These are phyloP conservation scores for Bothriochloa decipiens DNA, from an alignment of 176 grass and related monocot genomes.

Conservation along the genomic window DNA sequence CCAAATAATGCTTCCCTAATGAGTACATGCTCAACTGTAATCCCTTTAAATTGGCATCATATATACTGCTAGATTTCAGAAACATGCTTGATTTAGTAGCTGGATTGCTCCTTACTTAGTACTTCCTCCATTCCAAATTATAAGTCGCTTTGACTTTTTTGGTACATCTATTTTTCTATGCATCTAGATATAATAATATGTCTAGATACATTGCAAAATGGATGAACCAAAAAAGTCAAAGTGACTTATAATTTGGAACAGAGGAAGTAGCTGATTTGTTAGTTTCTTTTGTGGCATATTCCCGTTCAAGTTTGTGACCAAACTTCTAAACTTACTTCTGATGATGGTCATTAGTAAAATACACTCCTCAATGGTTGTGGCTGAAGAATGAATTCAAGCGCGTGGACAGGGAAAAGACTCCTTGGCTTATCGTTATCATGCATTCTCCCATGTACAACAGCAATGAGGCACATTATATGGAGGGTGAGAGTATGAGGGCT, in stretches of 20 bases:
- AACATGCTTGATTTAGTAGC: background rate
- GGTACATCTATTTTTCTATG: too few relatives aligned
- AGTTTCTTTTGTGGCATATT: background rate
- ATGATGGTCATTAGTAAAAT: slow-evolving; percentile 70
- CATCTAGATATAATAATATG: too few relatives aligned
- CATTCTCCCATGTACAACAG: slow-evolving; percentile 91
- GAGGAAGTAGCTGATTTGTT: background rate
- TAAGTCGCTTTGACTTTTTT: too few relatives aligned
- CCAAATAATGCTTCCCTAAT: background rate
- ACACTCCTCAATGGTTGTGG: slow-evolving; percentile 91
- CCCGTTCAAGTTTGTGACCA: background rate
- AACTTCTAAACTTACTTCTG: slow-evolving; percentile 13
- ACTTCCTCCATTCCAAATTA: too few relatives aligned
- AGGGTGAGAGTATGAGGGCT: slow-evolving; percentile 90
- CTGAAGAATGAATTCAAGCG: slow-evolving; percentile 66
- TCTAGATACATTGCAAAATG: too few relatives aligned
- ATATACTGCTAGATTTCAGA: slow-evolving; percentile 23
- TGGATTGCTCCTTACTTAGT: background rate
- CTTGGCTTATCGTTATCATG: slow-evolving; percentile 99
- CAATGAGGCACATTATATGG: slow-evolving; percentile 87
- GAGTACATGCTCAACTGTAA: background rate
- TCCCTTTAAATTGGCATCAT: background rate
- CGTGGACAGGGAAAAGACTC: slow-evolving; percentile 95
- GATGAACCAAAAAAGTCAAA: too few relatives aligned
- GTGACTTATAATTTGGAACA: too few relatives aligned